Conservation (phyloP, 177 flowering plant genomes). For the Vitis hybrid region DNA sequence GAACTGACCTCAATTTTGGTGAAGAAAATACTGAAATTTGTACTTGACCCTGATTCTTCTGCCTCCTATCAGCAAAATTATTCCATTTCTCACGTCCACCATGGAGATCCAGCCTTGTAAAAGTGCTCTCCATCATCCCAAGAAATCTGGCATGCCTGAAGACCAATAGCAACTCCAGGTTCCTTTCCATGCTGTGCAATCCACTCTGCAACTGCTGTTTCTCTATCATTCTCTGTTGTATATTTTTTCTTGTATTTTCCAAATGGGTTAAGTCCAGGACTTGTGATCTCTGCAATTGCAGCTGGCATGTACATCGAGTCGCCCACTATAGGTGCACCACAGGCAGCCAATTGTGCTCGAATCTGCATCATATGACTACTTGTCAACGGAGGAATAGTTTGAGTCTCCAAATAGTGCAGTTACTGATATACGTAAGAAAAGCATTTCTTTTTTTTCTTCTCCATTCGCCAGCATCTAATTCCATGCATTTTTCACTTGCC, state of each 20-base stretch:
- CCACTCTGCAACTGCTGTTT: conserved; percentile 58
- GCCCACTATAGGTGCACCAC: conserved; percentile 90
- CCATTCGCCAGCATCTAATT: too few species aligned
- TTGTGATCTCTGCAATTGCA: conserved; percentile 54
- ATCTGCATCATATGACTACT: conserved; percentile 45
- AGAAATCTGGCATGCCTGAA: conserved; percentile 93
- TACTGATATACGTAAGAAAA: not conserved
- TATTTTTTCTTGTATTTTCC: conserved; percentile 43
- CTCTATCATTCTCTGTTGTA: conserved; percentile 40
- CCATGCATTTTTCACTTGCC: too few species aligned
- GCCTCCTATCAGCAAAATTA: conserved; percentile 1
- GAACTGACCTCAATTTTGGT: not conserved
- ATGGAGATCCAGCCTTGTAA: conserved; percentile 78
- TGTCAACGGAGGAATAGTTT: not conserved
- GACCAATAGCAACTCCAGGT: conserved; percentile 82
- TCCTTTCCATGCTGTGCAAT: conserved; percentile 82
- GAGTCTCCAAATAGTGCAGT: not conserved
- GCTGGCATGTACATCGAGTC: conserved; percentile 97
- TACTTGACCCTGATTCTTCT: conserved; percentile 3
- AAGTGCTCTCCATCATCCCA: conserved; percentile 76
- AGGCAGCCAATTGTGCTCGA: conserved; percentile 86
- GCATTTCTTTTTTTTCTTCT: not conserved
- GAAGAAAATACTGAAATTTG: not conserved
- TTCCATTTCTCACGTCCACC: conserved; percentile 62
- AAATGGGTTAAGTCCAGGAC: conserved; percentile 69